Evolutionary conservation across 495 filamentous ascomycete species (phyloP), one percentile per base, ranked within the genome.

Genomic region (Tirmania nivea): DNA sequence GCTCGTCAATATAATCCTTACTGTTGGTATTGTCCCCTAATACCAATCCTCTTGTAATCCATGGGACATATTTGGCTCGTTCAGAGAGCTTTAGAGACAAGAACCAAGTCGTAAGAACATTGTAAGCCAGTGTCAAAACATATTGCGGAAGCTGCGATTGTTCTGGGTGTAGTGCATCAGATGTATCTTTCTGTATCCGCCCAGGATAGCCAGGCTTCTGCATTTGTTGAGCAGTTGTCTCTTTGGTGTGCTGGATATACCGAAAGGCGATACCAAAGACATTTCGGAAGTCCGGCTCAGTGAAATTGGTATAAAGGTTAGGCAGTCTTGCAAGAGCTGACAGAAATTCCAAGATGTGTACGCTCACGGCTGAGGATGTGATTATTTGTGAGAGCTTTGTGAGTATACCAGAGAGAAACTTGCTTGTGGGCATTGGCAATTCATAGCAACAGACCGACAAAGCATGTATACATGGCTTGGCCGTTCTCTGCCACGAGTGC

Each of bases 31-130:
- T 83, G 4, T 72, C 76, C 52, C 73, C 78, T 53, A 73, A 71
- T 21, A 84, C 82, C 34, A 99, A 72, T 55, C 84, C 81, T 63
- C 82, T 86, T n/a, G 83, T 80, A 56, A 96, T 94, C 86, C 86
- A 95, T 48, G 78, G 77, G 48, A 93, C 84, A 55, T 92, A 81
- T 56, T 78, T 84, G 16, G 78, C 74, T 31, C 92, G 80, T 57
- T 95, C 86, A 42, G 78, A 72, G 35, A 94, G 73, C 63, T 83
- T 87, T 55, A 96, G 64, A 8, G 84, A 82, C 52, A 96, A 69
- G 65, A 94, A 96, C 92, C 92, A 99, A 60, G 93, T 94, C 3
- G 84, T 84, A 59, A 96, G 86, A 59, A 93, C 86, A 66, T 96
- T 86, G 64, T 94, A 93, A 7, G 90, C 88, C 21, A 95, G 70